These are phyloP conservation scores for Kingdonia uniflora DNA, from an alignment of 164 flowering plant species.

Conservation along the genomic window DNA sequence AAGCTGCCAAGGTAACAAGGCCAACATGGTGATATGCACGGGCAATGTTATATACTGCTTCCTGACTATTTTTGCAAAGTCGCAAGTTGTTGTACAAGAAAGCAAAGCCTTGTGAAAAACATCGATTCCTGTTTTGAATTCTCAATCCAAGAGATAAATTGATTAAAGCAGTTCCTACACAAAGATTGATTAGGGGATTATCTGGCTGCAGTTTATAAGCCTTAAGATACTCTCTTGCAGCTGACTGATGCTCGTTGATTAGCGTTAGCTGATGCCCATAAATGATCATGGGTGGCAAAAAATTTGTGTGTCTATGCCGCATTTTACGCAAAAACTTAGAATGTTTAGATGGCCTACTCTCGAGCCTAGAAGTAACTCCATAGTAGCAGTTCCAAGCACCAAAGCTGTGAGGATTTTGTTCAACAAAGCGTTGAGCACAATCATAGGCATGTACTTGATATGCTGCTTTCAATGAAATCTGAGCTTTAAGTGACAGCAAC, in stretches of 20 bases:
- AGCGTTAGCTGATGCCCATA: conserved; percentile 62
- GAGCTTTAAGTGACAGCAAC: conserved; percentile 69
- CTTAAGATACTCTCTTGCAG: conserved; percentile 75
- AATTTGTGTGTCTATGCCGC: conserved; percentile 40
- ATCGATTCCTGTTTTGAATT: conserved; percentile 68
- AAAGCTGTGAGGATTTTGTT: conserved; percentile 61
- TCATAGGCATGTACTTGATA: conserved; percentile 62
- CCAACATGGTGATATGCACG: conserved; percentile 94
- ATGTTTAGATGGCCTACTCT: conserved; percentile 34
- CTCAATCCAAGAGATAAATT: conserved; percentile 75
- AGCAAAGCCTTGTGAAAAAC: conserved; percentile 71
- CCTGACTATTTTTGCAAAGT: conserved; percentile 65
- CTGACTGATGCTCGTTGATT: conserved; percentile 68
- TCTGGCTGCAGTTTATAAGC: conserved; percentile 82
- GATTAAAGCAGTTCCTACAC: conserved; percentile 82
- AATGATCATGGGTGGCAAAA: conserved; percentile 63
- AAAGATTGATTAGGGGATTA: conserved; percentile 70
- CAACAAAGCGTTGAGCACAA: conserved; percentile 42
- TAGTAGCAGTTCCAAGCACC: conserved; percentile 90
- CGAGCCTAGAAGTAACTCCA: conserved; percentile 57
- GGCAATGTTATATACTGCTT: conserved; percentile 73
- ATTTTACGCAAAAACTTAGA: conserved; percentile 45
- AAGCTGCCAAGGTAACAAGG: conserved; percentile 57
- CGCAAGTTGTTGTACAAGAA: conserved; percentile 64
- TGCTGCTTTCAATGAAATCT: conserved; percentile 49